Evolutionary conservation across 1,284 basidiomycete species (phyloP), one percentile per base, ranked within the genome.

Genomic region (Ganoderma lucidum): DNA sequence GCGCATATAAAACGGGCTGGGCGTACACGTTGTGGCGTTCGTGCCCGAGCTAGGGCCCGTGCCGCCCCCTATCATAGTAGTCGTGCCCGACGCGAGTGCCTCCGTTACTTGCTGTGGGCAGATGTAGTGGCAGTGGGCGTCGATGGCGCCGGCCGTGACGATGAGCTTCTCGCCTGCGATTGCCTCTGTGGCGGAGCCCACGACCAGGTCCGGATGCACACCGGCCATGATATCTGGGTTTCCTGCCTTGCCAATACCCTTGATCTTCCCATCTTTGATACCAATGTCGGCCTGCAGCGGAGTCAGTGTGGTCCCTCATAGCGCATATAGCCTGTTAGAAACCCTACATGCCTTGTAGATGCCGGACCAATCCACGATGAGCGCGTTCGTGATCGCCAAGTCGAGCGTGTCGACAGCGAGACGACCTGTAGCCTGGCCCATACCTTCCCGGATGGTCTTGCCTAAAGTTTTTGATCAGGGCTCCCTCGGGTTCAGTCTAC

Each of bases 101-200:
- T 92, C 90, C 17, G 86, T 83, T 23, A 96, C 93, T 80, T 96
- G 92, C 77, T 98, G 96, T 2, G 97, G 95, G 75, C 95, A 98
- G 77, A 99, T 98, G 81, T 91, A 98, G 80, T 97, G 95, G 8
- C 96, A 85, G 76, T 99, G 98, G 0, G 90, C 93, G 78, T 99
- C 98, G 72, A 99, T 86, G 2, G 94, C 94, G 32, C 98, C 98
- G 0, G 98, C 95, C 0, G 98, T 99, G 60, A 98, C 81, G 69
- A 99, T 96, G 68, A 96, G 86, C 75, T 96, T 94, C 79, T 99
- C 97, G 58, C 96, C 97, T 0, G 97, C 96, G 74, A 99, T 94
- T 66, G 96, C 96, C 79, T 98, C 96, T 0, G 96, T 98, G 19
- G 89, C 91, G 5, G 94, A 94, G 48, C 96, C 96, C 59, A 98